These are phyloP conservation scores for Mercurialis annua DNA, from an alignment of 345 rosid genomes.

Conservation along the genomic window DNA sequence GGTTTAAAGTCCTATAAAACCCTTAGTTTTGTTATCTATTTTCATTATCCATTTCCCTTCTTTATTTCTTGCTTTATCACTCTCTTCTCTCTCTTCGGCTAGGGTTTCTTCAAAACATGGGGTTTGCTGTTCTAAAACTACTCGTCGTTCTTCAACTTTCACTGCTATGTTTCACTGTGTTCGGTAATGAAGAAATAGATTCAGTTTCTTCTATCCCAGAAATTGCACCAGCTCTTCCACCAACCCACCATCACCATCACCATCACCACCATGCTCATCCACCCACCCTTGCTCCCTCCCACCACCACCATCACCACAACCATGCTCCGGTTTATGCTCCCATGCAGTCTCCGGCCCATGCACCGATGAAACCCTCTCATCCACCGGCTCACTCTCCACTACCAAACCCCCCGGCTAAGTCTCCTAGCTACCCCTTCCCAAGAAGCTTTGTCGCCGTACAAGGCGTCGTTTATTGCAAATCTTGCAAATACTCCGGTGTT, in stretches of 20 bases:
- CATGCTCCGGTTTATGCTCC: conserved; percentile 15
- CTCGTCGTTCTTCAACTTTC: conserved; percentile 25
- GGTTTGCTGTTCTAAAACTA: conserved; percentile 31
- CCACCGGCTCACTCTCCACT: conserved; percentile 24
- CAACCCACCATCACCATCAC: conserved; percentile 16
- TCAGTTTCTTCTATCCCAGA: conserved; percentile 24
- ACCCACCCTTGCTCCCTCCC: neutral
- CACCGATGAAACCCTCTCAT: conserved; percentile 29
- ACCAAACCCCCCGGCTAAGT: conserved; percentile 28
- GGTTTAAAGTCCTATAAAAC: conserved; percentile 32
- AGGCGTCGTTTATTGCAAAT: conserved; percentile 81
- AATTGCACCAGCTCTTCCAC: conserved; percentile 10
- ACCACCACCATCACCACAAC: neutral
- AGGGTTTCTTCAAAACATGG: conserved; percentile 24
- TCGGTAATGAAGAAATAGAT: conserved; percentile 20
- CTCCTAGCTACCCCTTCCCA: conserved; percentile 27
- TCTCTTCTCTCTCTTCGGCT: too few species aligned
- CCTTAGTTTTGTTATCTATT: neutral
- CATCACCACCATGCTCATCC: conserved; percentile 19
- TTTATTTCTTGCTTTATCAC: too few species aligned
- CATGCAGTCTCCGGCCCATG: conserved; percentile 25
- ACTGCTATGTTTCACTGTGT: conserved; percentile 37
- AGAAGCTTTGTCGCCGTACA: conserved; percentile 66
- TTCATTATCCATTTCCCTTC: neutral
- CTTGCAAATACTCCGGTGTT: conserved; percentile 65